Percentiles rank a stretch among this genome's conserved stretches.
These are phyloP conservation scores for Chalciporus sp. DNA, from an alignment of 1,284 basidiomycete species.

Conservation along the genomic window DNA sequence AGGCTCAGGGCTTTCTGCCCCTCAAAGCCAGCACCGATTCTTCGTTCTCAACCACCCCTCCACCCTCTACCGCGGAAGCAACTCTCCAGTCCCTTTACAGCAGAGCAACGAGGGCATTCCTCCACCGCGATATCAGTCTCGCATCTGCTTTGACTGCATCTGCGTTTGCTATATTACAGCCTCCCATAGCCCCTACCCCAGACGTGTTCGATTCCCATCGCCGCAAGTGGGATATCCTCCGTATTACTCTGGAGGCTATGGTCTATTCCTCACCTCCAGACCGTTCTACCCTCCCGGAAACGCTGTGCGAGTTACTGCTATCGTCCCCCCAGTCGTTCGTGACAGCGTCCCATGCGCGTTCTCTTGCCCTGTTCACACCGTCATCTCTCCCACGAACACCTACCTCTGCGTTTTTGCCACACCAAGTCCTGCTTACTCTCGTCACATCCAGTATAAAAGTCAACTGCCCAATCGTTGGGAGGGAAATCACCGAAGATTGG, in stretches of 20 bases:
- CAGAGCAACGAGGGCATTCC: constrained; percentile 74
- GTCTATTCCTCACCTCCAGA: constrained; percentile 60
- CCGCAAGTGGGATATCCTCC: constrained; percentile 81
- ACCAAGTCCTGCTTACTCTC: constrained; percentile 67
- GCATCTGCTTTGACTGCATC: constrained; percentile 65
- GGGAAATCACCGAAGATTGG: constrained; percentile 76
- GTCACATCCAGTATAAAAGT: constrained; percentile 70
- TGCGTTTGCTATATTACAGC: constrained; percentile 63
- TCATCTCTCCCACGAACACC: constrained; percentile 37
- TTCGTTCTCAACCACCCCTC: background rate
- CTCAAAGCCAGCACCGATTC: constrained; percentile 24
- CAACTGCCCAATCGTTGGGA: constrained; percentile 58
- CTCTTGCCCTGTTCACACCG: constrained; percentile 67
- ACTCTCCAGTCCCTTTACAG: constrained; percentile 71
- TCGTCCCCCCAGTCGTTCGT: constrained; percentile 63
- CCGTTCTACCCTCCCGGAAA: constrained; percentile 47
- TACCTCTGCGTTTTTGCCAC: constrained; percentile 61
- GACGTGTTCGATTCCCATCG: constrained; percentile 57
- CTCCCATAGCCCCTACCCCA: constrained; percentile 42
- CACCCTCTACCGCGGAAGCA: constrained; percentile 36
- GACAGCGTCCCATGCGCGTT: constrained; percentile 59
- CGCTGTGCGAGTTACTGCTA: constrained; percentile 52
- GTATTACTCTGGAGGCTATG: constrained; percentile 78
- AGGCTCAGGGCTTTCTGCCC: constrained; percentile 31
- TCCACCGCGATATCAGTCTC: constrained; percentile 65